phyloP scores from a whole-genome alignment of 2,329 filamentous ascomycete species.

The Chaetomiaceae sp. region DNA sequence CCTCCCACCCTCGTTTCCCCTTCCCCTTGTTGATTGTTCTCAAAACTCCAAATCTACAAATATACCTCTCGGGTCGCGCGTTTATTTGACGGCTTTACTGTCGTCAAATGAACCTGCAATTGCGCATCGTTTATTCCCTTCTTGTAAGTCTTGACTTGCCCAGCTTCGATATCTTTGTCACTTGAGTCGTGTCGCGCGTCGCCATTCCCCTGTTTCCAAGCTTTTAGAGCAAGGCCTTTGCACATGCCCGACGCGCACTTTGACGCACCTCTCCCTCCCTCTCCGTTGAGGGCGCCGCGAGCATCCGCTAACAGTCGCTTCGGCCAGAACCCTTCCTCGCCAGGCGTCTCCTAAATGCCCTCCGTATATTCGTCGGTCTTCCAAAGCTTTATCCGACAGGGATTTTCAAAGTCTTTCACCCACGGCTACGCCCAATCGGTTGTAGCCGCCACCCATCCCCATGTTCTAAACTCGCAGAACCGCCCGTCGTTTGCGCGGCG shows the following conservation, averaged over 20 bases:
- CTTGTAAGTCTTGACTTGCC: constrained; percentile 49
- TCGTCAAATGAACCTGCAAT: constrained; percentile 99
- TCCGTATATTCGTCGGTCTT: constrained; percentile 64
- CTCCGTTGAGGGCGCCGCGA: background rate
- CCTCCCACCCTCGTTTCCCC: constrained; percentile 6
- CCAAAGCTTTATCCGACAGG: constrained; percentile 88
- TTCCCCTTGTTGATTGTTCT: constrained; percentile 18
- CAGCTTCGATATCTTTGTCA: too few relatives aligned
- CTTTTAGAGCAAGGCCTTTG: too few relatives aligned
- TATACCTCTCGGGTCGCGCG: constrained; percentile 53
- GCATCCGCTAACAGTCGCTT: background rate
- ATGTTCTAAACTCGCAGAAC: constrained; percentile 71
- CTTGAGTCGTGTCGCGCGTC: background rate
- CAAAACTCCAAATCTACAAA: constrained; percentile 16
- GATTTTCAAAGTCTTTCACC: constrained; percentile 93
- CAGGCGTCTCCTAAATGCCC: constrained; percentile 84
- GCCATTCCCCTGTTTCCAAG: background rate
- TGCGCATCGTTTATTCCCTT: constrained; percentile 54
- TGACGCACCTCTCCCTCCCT: too few relatives aligned
- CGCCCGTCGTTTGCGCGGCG: constrained; percentile 56
- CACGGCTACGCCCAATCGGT: constrained; percentile 98
- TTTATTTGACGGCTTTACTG: constrained; percentile 79
- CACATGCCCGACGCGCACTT: too few relatives aligned
- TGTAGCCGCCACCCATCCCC: constrained; percentile 83
- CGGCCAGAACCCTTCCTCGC: constrained; percentile 50